A percentile compares a stretch with the other conserved stretches of the same genome.
phyloP scores from a whole-genome alignment of 192 early-diverging fungal genomes.

The Globomyces pollinis-pini region DNA sequence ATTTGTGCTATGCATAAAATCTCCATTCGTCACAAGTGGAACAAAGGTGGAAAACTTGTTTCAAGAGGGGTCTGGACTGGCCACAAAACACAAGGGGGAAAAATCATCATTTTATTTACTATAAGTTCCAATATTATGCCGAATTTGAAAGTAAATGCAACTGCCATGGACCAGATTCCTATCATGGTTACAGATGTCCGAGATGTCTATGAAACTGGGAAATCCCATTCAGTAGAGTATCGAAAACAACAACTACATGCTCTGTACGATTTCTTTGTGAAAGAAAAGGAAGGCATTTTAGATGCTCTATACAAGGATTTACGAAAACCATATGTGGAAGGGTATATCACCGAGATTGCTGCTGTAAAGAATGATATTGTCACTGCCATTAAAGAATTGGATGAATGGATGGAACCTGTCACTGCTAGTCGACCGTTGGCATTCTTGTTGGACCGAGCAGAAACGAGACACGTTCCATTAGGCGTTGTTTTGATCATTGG shows the following conservation, averaged over 20 bases:
- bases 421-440: not conserved
- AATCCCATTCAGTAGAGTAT: slow-evolving; percentile 23
- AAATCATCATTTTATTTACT: too few relatives aligned
- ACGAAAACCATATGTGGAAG: not conserved
- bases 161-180: not conserved
- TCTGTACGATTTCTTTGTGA: slow-evolving; percentile 17
- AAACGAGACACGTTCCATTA: slow-evolving; percentile 48
- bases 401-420: slow-evolving; percentile 2
- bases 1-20: too few relatives aligned
- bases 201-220: slow-evolving; percentile 18
- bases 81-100: too few relatives aligned
- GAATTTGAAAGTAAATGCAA: too few relatives aligned
- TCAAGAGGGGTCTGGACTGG: too few relatives aligned
- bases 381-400: not conserved
- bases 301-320: slow-evolving; percentile 30
- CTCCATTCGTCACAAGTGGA: too few relatives aligned
- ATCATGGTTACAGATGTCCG: slow-evolving; percentile 25
- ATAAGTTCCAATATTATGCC: too few relatives aligned
- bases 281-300: slow-evolving; percentile 20
- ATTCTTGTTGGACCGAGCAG: not conserved
- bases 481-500: slow-evolving; percentile 69
- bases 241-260: slow-evolving; percentile 28
- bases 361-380: slow-evolving; percentile 21
- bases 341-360: slow-evolving; percentile 18
- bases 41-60: too few relatives aligned